These are phyloP conservation scores for Ustilago sp. DNA, from an alignment of 1,284 basidiomycete species.

Conservation along the genomic window DNA sequence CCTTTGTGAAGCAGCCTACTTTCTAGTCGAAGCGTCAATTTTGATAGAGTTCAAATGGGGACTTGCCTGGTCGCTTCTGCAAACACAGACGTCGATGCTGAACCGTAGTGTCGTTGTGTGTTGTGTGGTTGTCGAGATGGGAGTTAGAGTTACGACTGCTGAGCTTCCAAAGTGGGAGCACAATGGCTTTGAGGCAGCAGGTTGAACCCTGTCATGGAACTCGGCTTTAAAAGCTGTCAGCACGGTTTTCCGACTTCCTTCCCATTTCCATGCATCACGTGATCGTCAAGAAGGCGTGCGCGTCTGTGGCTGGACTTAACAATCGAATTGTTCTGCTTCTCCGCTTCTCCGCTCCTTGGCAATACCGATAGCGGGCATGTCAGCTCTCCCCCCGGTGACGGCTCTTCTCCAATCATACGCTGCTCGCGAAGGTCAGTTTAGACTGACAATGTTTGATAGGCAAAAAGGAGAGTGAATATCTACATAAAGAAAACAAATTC, in stretches of 20 bases:
- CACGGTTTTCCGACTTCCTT: neutral
- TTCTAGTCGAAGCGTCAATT: neutral
- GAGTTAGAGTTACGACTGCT: neutral
- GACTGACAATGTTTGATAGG: neutral
- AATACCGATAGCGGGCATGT: neutral
- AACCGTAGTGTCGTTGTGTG: neutral
- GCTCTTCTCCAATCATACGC: neutral
- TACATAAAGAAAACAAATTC: constrained; percentile 5
- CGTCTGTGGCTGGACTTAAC: too few species aligned
- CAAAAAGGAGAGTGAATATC: constrained; percentile 1
- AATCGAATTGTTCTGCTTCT: neutral
- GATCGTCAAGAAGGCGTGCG: too few species aligned
- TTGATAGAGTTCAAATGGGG: neutral
- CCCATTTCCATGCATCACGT: neutral
- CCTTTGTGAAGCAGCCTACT: neutral
- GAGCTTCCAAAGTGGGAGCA: constrained; percentile 3
- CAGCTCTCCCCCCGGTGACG: neutral
- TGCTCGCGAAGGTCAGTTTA: neutral
- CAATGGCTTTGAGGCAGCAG: neutral
- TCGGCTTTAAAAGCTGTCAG: constrained; percentile 13
- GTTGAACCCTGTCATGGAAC: constrained; percentile 3
- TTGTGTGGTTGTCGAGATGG: neutral
- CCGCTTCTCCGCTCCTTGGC: neutral
- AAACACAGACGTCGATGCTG: neutral
- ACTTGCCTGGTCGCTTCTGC: neutral